Percentiles rank a stretch among this genome's conserved stretches.
Conservation (phyloP, 1,139 yeast genomes). For the Pichia sp. region DNA sequence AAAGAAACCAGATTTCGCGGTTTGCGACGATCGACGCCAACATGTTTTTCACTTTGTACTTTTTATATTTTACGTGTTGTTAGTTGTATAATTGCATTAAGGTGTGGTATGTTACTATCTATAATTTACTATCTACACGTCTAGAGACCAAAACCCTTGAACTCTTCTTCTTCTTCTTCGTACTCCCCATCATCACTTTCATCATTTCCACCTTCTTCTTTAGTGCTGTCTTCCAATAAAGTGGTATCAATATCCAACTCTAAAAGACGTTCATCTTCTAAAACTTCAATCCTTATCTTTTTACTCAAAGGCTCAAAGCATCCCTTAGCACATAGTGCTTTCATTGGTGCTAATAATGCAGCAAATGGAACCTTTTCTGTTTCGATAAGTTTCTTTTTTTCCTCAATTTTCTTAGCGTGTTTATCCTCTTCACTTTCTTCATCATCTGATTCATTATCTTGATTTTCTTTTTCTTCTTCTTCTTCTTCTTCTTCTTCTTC, state of each 20-base stretch:
- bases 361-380: constrained; percentile 44
- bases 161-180: constrained; percentile 34
- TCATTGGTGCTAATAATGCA: constrained; percentile 53
- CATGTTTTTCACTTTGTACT: no score
- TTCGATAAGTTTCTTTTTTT: constrained; percentile 9
- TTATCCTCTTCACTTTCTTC: constrained; percentile 20
- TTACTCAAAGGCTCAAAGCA: constrained; percentile 59
- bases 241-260: constrained; percentile 62
- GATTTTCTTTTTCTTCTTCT: constrained; percentile 38
- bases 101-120: neutral
- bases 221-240: constrained; percentile 25
- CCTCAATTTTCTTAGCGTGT: constrained; percentile 3
- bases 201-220: constrained; percentile 27
- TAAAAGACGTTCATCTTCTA: constrained; percentile 55
- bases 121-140: neutral
- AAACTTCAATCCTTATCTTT: constrained; percentile 59
- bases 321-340: constrained; percentile 42
- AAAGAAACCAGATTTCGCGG: neutral
- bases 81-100: no score
- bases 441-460: constrained; percentile 30
- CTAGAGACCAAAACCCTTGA: constrained; percentile 24
- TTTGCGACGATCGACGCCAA: neutral
- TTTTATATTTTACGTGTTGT: no score
- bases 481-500: constrained; percentile 32
- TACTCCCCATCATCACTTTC: constrained; percentile 24